Evolutionary conservation across 2,329 filamentous ascomycete species (phyloP), one percentile per base, ranked within the genome.

Genomic region (Juglanconis juglandina): DNA sequence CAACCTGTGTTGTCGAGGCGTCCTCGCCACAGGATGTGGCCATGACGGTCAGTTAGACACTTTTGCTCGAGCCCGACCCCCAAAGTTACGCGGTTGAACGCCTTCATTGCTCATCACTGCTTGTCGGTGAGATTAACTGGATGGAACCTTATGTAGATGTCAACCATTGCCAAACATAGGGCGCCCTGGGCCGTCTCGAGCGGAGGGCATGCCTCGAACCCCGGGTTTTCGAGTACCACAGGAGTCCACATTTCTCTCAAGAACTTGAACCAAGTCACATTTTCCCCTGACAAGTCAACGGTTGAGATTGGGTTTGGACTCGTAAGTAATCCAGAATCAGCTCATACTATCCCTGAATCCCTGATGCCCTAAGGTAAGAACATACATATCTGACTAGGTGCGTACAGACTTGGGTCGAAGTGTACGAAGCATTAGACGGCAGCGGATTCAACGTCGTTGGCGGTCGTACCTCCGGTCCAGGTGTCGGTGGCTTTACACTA

Each of bases 1-100:
- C 71, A 5, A 53, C 62, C 0, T 72, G 71, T 47, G 69, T 70
- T n/a, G 62, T 71, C 24, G 63, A 70, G 46, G 65, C 65, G 6
- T 66, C 57, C 0, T 65, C 63, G 1, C 60, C 64, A 1, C 47
- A 63, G 8, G 70, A 72, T 61, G 62, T 71, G 1, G 66, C 70
- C 3, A 53, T 33, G 1, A 66, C 66, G 5, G 49, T 73, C 44
- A 5, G 58, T 47, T 37, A 13, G 13, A 33, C 3, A 7, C 24
- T 24, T 24, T 24, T 24, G 1, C 24, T 24, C 24, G 24, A 24
- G 24, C 24, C 2, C 24, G 24, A 24, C 24, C 24, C 24, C 24
- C 24, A 24, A 24, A 24, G 24, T 24, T 24, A 24, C 24, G 24
- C 24, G 24, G 24, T 24, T 24, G 24, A 24, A 24, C 24, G 1